A percentile compares a stretch with the other conserved stretches of the same genome.
These are phyloP conservation scores for Talaromyces amestolkiae DNA, from an alignment of 2,329 filamentous ascomycete genomes.

Conservation along the genomic window DNA sequence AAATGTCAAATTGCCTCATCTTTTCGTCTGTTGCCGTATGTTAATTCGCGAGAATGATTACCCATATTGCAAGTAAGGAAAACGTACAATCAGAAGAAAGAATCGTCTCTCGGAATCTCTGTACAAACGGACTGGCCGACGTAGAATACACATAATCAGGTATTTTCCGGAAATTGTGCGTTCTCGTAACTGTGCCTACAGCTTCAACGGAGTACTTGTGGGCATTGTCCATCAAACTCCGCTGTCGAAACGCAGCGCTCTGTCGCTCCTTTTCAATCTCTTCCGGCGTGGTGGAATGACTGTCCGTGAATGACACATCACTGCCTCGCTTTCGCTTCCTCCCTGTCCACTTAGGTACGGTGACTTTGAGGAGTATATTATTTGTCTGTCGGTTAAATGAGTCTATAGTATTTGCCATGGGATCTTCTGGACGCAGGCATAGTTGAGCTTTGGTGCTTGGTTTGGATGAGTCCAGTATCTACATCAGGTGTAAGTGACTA, in stretches of 20 bases:
- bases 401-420: constrained; percentile 71
- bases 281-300: constrained; percentile 32
- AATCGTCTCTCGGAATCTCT: constrained; percentile 67
- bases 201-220: constrained; percentile 65
- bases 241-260: constrained; percentile 12
- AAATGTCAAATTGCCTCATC: constrained; percentile 65
- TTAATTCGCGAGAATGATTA: neutral
- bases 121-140: constrained; percentile 65
- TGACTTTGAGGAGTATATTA: constrained; percentile 82
- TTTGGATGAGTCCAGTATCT: constrained; percentile 49
- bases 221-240: constrained; percentile 67
- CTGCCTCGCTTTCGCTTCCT: constrained; percentile 81
- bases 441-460: constrained; percentile 58
- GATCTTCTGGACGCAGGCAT: constrained; percentile 77
- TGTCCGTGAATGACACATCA: constrained; percentile 60
- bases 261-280: constrained; percentile 19
- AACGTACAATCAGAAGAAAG: constrained; percentile 66
- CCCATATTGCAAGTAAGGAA: neutral
- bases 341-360: constrained; percentile 81
- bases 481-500: neutral
- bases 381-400: constrained; percentile 74
- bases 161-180: constrained; percentile 81
- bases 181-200: constrained; percentile 71
- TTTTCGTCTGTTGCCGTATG: constrained; percentile 46
- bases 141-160: constrained; percentile 85